Evolutionary conservation across 441 rosid genomes (phyloP).

Genomic region (Metrosideros polymorpha): DNA sequence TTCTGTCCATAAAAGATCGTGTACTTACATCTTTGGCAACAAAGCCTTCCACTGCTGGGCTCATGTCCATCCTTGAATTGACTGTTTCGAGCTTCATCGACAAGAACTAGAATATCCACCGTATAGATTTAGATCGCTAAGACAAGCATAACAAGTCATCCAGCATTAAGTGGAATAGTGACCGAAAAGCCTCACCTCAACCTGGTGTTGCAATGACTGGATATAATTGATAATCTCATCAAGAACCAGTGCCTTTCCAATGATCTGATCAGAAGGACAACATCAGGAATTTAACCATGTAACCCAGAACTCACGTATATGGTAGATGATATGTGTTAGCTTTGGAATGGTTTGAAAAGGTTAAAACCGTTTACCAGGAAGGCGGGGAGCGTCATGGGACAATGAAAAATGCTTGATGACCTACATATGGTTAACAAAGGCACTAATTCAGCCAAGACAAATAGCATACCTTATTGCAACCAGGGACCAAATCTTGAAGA

Average conservation of each 20-base stretch:
- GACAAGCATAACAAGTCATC: background rate
- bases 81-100: constrained; percentile 13
- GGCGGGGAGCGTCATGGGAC: background rate
- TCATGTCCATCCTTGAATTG: constrained; percentile 3
- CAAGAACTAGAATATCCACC: constrained; percentile 2
- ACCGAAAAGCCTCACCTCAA: constrained; percentile 32
- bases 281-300: background rate
- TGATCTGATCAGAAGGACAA: constrained; percentile 27
- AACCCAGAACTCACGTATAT: background rate
- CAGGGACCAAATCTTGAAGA: constrained; percentile 71
- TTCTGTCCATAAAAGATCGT: background rate
- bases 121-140: background rate
- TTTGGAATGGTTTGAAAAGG: background rate
- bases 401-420: background rate
- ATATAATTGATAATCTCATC: constrained; percentile 74
- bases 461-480: constrained; percentile 52
- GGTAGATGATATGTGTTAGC: background rate
- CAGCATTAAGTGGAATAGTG: background rate
- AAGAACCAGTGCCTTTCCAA: constrained; percentile 68
- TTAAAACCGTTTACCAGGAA: background rate
- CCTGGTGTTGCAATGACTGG: constrained; percentile 60
- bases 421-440: background rate
- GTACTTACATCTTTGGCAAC: constrained; percentile 5
- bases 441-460: background rate
- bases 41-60: background rate